Evolutionary conservation across 2,329 filamentous ascomycete genomes (phyloP).

Genomic region (Microdochium nivale): DNA sequence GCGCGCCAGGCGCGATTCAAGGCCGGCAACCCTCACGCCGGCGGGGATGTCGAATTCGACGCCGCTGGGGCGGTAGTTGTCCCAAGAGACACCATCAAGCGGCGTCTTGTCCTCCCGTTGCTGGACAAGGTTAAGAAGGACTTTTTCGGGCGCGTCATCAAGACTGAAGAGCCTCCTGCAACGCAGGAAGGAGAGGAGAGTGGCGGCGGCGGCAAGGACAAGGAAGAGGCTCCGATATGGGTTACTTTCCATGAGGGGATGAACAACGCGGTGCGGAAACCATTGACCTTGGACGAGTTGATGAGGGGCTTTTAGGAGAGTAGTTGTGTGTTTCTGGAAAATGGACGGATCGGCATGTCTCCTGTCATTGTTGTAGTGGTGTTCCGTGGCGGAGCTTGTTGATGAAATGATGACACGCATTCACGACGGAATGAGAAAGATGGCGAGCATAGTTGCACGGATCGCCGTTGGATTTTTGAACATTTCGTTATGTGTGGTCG

Average conservation of each 20-base stretch:
- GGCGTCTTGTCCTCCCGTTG: neutral
- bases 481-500: too few relatives aligned
- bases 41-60: slow-evolving; percentile 17
- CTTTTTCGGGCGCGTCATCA: slow-evolving; percentile 28
- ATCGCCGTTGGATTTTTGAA: too few relatives aligned
- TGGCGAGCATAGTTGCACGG: too few relatives aligned
- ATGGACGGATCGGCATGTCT: too few relatives aligned
- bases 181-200: slow-evolving; percentile 27
- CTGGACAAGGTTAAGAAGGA: slow-evolving; percentile 23
- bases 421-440: too few relatives aligned
- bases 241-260: slow-evolving; percentile 70
- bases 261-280: slow-evolving; percentile 71
- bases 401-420: too few relatives aligned
- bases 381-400: too few relatives aligned
- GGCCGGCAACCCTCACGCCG: slow-evolving; percentile 31
- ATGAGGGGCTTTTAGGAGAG: slow-evolving; percentile 43
- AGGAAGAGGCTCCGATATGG: slow-evolving; percentile 54
- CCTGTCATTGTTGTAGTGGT: too few relatives aligned
- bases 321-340: neutral
- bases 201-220: slow-evolving; percentile 10
- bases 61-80: slow-evolving; percentile 29
- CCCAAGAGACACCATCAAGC: slow-evolving; percentile 20
- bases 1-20: slow-evolving; percentile 57
- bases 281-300: slow-evolving; percentile 61
- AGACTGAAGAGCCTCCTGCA: slow-evolving; percentile 18